These are phyloP conservation scores for Heterobasidion occidentale DNA, from an alignment of 1,284 basidiomycete genomes.

Conservation along the genomic window DNA sequence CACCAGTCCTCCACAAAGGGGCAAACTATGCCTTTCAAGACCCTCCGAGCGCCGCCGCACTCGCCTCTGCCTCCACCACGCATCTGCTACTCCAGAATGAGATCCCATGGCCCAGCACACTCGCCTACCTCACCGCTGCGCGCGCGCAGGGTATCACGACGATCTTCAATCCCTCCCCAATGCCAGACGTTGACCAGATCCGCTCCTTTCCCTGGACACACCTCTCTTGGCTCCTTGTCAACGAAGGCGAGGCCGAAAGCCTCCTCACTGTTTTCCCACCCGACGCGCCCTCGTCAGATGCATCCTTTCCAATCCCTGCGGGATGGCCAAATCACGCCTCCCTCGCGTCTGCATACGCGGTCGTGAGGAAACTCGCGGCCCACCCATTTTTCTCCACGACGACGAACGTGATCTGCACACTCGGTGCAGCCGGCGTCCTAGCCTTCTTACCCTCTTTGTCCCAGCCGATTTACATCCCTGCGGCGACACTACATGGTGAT, in stretches of 20 bases:
- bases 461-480: constrained; percentile 33
- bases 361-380: constrained; percentile 10
- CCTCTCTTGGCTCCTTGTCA: constrained; percentile 47
- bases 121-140: constrained; percentile 24
- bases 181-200: constrained; percentile 29
- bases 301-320: neutral
- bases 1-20: constrained; percentile 44
- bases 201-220: constrained; percentile 38
- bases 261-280: constrained; percentile 19
- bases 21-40: constrained; percentile 38
- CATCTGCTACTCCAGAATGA: constrained; percentile 53
- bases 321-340: constrained; percentile 1
- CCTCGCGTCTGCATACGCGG: constrained; percentile 4
- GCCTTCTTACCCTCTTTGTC: constrained; percentile 18
- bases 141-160: constrained; percentile 17
- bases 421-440: constrained; percentile 41
- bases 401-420: constrained; percentile 43
- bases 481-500: constrained; percentile 30
- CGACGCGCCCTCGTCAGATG: neutral
- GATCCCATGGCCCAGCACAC: constrained; percentile 35
- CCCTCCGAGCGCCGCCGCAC: constrained; percentile 8
- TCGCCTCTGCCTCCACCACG: constrained; percentile 22
- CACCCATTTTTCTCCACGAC: constrained; percentile 8
- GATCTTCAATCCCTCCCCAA: constrained; percentile 50
- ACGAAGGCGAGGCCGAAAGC: constrained; percentile 38